Percentiles rank a stretch among this genome's conserved stretches.
phyloP scores from a whole-genome alignment of 2,329 filamentous ascomycete genomes.

The Thielaviopsis musarum region DNA sequence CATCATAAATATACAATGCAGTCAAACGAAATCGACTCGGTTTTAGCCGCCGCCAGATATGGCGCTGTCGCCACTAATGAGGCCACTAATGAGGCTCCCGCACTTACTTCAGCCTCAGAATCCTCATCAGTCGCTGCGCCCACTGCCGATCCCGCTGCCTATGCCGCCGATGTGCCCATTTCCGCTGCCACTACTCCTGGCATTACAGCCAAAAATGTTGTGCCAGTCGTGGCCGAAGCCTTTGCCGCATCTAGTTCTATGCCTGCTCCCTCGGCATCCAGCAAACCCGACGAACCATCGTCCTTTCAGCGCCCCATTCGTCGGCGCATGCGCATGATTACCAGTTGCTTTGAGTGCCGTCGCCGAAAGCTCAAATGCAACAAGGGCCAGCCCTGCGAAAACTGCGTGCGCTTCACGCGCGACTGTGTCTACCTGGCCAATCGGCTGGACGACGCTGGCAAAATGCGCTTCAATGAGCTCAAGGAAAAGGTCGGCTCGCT shows the following conservation, averaged over 20 bases:
- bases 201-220: background rate
- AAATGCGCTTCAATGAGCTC: constrained; percentile 55
- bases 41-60: background rate
- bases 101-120: background rate
- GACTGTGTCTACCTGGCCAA: constrained; percentile 49
- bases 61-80: no score
- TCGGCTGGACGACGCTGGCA: constrained; percentile 50
- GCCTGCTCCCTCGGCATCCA: background rate
- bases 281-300: background rate
- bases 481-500: constrained; percentile 63
- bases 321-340: constrained; percentile 48
- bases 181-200: background rate
- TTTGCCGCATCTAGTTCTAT: background rate
- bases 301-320: constrained; percentile 25
- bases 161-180: background rate
- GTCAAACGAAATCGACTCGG: background rate
- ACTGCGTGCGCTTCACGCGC: constrained; percentile 38
- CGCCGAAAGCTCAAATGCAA: constrained; percentile 66
- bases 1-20: background rate
- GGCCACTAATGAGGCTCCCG: background rate
- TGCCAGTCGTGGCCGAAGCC: no score
- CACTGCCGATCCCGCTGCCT: no score
- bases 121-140: no score
- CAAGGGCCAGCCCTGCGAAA: constrained; percentile 53
- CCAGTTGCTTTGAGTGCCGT: constrained; percentile 53